Evolutionary conservation across 1,139 yeast genomes (phyloP), one percentile per base, ranked within the genome.

Genomic region (Geotrichum citri-aurantii): DNA sequence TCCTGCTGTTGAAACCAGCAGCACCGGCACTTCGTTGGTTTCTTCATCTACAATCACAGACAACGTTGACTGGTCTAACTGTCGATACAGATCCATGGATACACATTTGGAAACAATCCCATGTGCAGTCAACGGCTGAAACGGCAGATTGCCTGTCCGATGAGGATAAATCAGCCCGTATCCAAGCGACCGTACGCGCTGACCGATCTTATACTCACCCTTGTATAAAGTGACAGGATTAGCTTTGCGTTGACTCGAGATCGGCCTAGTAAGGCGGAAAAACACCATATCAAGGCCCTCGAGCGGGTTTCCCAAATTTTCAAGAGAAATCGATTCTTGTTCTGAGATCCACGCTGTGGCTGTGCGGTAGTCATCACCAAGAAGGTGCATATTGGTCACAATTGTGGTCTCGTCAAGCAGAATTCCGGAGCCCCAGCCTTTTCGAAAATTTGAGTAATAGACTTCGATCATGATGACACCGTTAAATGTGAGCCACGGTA

Each of bases 1-100:
- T 11, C 84, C 78, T 0, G 88, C 79, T 0, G 88, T 79, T 0
- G 83, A 75, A 0, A 84, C 72, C 1, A 83, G 64, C 71, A 86
- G 68, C 0, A 79, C 73, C 0, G 74, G 71, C 2, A 64, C 56
- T 7, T 48, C 50, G 2, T 23, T 24, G 17, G 58, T 60, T 3
- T 55, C 55, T 12, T 54, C 54, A 5, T 54, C 17, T 24, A 47
- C 53, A 7, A 56, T 54, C 2, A 42, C 49, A 8, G 56, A 52
- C 40, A 33, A 31, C n/a, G 51, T 49, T 6, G 40, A 17, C 2
- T 52, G 44, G 21, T 56, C 59, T 6, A 56, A 7, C 17, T 56
- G 50, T 12, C 56, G 56, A 40, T 49, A 54, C 26, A 59, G 40
- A 23, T 56, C 55, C 62, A 59, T 57, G n/a, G 56, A 53, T 14